These are phyloP conservation scores for Phytophthora melonis DNA, from an alignment of 352 stramenopile genomes.

Conservation along the genomic window DNA sequence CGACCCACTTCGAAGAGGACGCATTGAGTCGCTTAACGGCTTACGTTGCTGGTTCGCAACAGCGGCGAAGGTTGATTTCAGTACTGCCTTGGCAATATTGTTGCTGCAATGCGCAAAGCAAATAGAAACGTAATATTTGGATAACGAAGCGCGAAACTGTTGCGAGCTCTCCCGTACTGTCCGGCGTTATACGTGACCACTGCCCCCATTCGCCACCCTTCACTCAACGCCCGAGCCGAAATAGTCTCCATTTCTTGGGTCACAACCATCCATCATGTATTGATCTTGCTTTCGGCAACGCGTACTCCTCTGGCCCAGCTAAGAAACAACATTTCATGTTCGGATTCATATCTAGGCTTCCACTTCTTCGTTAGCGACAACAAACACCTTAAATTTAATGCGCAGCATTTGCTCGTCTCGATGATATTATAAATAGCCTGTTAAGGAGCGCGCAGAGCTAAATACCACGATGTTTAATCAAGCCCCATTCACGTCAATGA, in stretches of 20 bases:
- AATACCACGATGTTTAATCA: neutral
- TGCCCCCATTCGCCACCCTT: too few species aligned
- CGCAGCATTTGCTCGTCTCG: neutral
- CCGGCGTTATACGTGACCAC: too few species aligned
- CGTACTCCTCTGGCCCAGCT: neutral
- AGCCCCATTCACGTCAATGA: neutral
- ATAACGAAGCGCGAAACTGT: constrained; percentile 1
- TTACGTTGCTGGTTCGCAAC: constrained; percentile 1
- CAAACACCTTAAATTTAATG: neutral
- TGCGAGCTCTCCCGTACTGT: constrained; percentile 1
- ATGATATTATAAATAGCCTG: neutral
- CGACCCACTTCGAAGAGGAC: constrained; percentile 12
- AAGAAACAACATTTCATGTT: neutral
- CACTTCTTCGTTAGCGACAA: neutral
- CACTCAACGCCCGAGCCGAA: too few species aligned
- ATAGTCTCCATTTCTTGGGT: too few species aligned
- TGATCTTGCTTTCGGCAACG: too few species aligned
- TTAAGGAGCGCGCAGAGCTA: neutral
- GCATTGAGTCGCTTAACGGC: constrained; percentile 14
- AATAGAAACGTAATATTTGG: constrained; percentile 2
- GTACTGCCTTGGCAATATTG: neutral
- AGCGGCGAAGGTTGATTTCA: constrained; percentile 1
- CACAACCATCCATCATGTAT: too few species aligned
- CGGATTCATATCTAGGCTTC: neutral
- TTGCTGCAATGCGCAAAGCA: constrained; percentile 2